Percentiles rank a stretch among this genome's conserved stretches.
phyloP scores from a whole-genome alignment of 352 stramenopile genomes.

The Globisporangium takayamanum region DNA sequence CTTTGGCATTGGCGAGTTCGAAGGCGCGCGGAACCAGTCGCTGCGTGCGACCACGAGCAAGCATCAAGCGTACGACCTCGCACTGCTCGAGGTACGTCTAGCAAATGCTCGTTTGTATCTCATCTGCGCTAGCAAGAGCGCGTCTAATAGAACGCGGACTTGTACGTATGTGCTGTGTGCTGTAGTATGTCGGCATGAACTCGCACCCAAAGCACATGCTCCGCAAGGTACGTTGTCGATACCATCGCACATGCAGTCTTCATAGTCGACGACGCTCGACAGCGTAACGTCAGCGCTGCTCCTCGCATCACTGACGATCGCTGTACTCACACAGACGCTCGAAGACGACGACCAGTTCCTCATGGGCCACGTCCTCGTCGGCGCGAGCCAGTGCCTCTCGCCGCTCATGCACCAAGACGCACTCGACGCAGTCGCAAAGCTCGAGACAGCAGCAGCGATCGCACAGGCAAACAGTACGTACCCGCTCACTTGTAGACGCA shows the following conservation, averaged over 20 bases:
- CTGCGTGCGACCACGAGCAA: slow-evolving; percentile 52
- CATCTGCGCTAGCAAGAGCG: background rate
- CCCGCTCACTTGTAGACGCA: background rate
- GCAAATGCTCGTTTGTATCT: background rate
- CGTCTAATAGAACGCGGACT: background rate
- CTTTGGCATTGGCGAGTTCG: slow-evolving; percentile 81
- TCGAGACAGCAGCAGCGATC: slow-evolving; percentile 30
- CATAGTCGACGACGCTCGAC: too few relatives aligned
- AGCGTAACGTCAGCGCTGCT: too few relatives aligned
- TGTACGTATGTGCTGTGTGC: background rate
- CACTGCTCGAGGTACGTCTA: slow-evolving; percentile 46
- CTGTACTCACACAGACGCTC: slow-evolving; percentile 23
- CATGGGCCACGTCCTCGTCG: slow-evolving; percentile 82
- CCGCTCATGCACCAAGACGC: slow-evolving; percentile 63
- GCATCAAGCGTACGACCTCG: slow-evolving; percentile 63
- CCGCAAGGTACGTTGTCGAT: slow-evolving; percentile 28
- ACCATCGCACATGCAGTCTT: background rate
- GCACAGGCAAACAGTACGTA: slow-evolving; percentile 26
- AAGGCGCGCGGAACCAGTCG: slow-evolving; percentile 54
- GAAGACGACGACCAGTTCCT: slow-evolving; percentile 55
- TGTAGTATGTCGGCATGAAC: slow-evolving; percentile 77
- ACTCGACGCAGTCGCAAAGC: slow-evolving; percentile 33
- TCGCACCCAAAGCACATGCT: slow-evolving; percentile 69
- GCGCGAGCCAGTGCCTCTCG: slow-evolving; percentile 57
- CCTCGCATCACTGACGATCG: background rate